Conservation (phyloP, 1,139 yeast species). For the Yamadazyma epiphylla region DNA sequence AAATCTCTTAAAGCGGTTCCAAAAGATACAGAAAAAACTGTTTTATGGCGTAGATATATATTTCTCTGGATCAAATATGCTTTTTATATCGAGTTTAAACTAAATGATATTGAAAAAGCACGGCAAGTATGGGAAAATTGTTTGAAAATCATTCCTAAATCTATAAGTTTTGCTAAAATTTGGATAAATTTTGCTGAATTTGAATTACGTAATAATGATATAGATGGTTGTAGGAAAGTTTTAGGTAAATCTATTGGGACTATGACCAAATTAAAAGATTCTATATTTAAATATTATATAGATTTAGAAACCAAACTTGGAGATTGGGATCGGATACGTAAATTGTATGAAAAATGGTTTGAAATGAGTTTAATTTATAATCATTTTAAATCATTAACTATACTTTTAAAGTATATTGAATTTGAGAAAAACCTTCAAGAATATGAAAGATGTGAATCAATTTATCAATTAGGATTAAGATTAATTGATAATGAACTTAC, state of each 20-base stretch:
- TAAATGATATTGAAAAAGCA: conserved; percentile 41
- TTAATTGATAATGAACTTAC: conserved; percentile 14
- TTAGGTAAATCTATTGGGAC: conserved; percentile 72
- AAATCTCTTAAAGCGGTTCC: conserved; percentile 42
- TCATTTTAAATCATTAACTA: conserved; percentile 32
- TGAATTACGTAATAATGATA: conserved; percentile 57
- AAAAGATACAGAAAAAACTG: conserved; percentile 26
- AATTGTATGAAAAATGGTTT: conserved; percentile 64
- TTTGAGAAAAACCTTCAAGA: conserved; percentile 75
- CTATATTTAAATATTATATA: conserved; percentile 63
- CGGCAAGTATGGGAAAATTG: conserved; percentile 50
- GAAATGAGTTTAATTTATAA: conserved; percentile 47
- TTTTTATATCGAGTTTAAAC: conserved; percentile 55
- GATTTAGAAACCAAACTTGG: conserved; percentile 52
- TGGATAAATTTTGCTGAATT: conserved; percentile 76
- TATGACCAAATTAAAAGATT: conserved; percentile 39
- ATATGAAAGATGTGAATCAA: conserved; percentile 57
- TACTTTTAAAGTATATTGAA: conserved; percentile 51
- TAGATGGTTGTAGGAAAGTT: conserved; percentile 56
- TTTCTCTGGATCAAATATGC: conserved; percentile 70
- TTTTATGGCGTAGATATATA: conserved; percentile 66
- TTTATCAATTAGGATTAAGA: conserved; percentile 50
- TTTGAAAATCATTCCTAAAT: conserved; percentile 52
- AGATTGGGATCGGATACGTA: conserved; percentile 77
- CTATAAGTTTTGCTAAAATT: conserved; percentile 65